Evolutionary conservation across 768 basidiomycete genomes (phyloP).

Genomic region (Nidularia sp.): DNA sequence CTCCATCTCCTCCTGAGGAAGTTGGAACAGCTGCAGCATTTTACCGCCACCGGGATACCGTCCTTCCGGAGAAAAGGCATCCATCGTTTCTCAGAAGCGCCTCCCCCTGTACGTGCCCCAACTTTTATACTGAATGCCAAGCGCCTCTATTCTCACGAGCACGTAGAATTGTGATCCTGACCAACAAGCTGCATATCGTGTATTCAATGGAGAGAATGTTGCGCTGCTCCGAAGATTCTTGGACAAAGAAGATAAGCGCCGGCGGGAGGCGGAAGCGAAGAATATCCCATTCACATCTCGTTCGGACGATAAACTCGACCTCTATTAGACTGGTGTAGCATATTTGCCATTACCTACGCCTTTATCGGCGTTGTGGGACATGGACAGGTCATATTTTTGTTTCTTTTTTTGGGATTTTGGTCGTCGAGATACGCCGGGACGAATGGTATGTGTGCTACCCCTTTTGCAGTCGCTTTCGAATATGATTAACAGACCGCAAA

Average conservation of each 20-base stretch:
- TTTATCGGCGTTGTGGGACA: too few relatives aligned
- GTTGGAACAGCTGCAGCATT: slow-evolving; percentile 59
- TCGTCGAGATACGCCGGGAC: too few relatives aligned
- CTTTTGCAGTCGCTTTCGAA: too few relatives aligned
- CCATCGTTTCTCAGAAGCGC: slow-evolving; percentile 70
- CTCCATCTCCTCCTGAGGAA: slow-evolving; percentile 65
- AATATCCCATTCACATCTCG: slow-evolving; percentile 58
- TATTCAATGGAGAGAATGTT: slow-evolving; percentile 73
- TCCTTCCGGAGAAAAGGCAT: slow-evolving; percentile 68
- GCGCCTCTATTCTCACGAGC: neutral
- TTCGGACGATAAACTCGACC: slow-evolving; percentile 60
- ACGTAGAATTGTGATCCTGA: slow-evolving; percentile 58
- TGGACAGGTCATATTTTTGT: too few relatives aligned
- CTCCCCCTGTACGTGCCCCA: slow-evolving; percentile 50
- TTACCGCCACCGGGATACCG: slow-evolving; percentile 78
- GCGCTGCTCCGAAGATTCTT: slow-evolving; percentile 59
- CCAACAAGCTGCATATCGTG: slow-evolving; percentile 72
- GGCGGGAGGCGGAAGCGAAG: slow-evolving; percentile 51
- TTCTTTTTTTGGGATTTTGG: too few relatives aligned
- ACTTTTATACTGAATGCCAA: slow-evolving; percentile 2
- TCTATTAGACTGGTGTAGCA: slow-evolving; percentile 38
- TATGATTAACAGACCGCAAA: too few relatives aligned
- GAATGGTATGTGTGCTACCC: too few relatives aligned
- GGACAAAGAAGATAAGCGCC: slow-evolving; percentile 62
- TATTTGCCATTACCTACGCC: neutral